Percentiles rank a stretch among this genome's conserved stretches.
These are phyloP conservation scores for Ophiostoma populinum DNA, from an alignment of 2,329 filamentous ascomycete species.

Conservation along the genomic window DNA sequence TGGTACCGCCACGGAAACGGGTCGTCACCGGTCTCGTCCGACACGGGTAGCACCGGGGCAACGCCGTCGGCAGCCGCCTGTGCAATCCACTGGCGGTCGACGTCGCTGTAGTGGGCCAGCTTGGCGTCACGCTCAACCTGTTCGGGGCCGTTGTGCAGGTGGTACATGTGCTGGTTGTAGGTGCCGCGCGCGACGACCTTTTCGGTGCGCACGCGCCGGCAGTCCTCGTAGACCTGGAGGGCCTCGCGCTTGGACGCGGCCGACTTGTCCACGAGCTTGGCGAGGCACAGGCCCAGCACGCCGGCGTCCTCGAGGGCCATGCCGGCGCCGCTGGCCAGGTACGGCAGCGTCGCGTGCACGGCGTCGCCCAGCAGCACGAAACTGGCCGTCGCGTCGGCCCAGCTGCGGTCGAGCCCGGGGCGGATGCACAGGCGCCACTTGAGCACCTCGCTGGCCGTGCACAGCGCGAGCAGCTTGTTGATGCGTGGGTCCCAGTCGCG, in stretches of 20 bases:
- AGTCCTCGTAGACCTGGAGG: constrained; percentile 9
- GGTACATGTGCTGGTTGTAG: constrained; percentile 11
- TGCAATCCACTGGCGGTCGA: constrained; percentile 7
- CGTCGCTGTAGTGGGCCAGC: constrained; percentile 1
- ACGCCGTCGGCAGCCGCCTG: neutral
- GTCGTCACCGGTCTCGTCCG: constrained; percentile 8
- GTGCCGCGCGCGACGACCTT: constrained; percentile 8
- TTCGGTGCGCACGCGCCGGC: constrained; percentile 8
- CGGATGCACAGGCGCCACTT: constrained; percentile 31
- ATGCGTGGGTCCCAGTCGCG: constrained; percentile 20
- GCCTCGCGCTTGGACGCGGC: constrained; percentile 2
- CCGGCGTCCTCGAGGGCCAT: constrained; percentile 28
- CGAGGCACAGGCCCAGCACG: constrained; percentile 12
- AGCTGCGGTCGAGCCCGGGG: constrained; percentile 21
- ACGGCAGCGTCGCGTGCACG: constrained; percentile 19
- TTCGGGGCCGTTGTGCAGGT: constrained; percentile 9
- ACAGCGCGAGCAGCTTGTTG: constrained; percentile 18
- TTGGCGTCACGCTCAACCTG: constrained; percentile 8
- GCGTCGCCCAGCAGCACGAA: constrained; percentile 7
- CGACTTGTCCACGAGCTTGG: constrained; percentile 1
- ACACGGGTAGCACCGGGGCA: neutral
- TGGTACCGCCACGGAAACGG: constrained; percentile 10
- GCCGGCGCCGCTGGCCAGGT: constrained; percentile 29
- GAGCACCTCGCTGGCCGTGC: constrained; percentile 22
- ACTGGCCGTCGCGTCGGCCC: constrained; percentile 18